Conservation (phyloP, 257 asterid species). For the Fraxinus cuspidata region DNA sequence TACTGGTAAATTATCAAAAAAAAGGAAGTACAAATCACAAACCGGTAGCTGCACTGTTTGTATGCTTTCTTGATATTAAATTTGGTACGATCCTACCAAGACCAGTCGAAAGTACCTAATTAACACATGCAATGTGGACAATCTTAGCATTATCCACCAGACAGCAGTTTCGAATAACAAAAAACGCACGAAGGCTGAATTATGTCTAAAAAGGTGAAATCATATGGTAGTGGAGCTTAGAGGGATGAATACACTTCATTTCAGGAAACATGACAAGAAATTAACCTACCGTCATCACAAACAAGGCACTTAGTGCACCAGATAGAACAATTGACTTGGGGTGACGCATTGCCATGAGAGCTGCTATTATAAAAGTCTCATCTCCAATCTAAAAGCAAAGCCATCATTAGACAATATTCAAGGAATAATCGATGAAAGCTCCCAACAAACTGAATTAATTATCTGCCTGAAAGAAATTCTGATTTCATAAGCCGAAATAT, state of each 20-base stretch:
- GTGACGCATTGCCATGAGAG: slow-evolving; percentile 99
- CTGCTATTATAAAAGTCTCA: slow-evolving; percentile 94
- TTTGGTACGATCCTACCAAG: slow-evolving; percentile 98
- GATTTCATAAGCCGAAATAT: slow-evolving; percentile 5
- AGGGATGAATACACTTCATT: slow-evolving; percentile 3
- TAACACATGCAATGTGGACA: slow-evolving; percentile 17
- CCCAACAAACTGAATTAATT: slow-evolving; percentile 16
- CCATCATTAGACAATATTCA: slow-evolving; percentile 24
- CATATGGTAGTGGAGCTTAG: not conserved
- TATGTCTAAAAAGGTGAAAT: not conserved
- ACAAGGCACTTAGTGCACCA: slow-evolving; percentile 95
- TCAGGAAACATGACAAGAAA: slow-evolving; percentile 9
- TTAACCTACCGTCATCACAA: slow-evolving; percentile 88
- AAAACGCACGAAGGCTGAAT: not conserved
- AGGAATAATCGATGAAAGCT: slow-evolving; percentile 17
- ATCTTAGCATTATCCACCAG: slow-evolving; percentile 21
- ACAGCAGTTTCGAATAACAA: not conserved
- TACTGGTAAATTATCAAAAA: not conserved
- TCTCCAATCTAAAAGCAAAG: slow-evolving; percentile 74
- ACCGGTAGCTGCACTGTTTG: slow-evolving; percentile 94
- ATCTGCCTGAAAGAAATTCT: slow-evolving; percentile 4
- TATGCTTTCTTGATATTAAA: slow-evolving; percentile 92
- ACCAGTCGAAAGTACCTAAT: slow-evolving; percentile 86
- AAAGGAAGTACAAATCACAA: not conserved
- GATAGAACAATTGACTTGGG: slow-evolving; percentile 91